phyloP scores from a whole-genome alignment of 306 rosid species.

The Begonia peltatifolia region DNA sequence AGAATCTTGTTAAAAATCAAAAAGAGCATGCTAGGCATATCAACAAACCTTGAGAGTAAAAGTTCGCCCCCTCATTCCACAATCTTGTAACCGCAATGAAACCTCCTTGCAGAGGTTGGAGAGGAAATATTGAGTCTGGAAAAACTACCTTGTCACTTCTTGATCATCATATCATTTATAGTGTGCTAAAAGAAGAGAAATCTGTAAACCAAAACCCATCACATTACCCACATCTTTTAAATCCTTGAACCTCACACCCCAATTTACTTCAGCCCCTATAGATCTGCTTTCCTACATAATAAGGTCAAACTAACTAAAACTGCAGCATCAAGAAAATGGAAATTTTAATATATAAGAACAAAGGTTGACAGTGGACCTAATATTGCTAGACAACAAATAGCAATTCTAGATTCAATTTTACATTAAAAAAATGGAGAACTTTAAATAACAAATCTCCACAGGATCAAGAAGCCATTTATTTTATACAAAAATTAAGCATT shows the following conservation, averaged over 20 bases:
- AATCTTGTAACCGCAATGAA: constrained; percentile 58
- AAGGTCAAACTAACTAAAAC: constrained; percentile 4
- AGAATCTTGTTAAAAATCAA: not conserved
- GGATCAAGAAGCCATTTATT: too few relatives aligned
- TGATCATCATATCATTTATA: constrained; percentile 5
- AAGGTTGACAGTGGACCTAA: not conserved
- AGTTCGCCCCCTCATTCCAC: constrained; percentile 69
- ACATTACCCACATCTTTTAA: constrained; percentile 53
- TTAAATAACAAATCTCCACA: not conserved
- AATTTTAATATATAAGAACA: not conserved
- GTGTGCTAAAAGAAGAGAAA: constrained; percentile 1
- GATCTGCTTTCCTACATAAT: constrained; percentile 69
- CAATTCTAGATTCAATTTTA: not conserved
- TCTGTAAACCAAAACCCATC: constrained; percentile 12
- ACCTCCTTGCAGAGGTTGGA: constrained; percentile 83
- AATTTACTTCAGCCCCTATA: constrained; percentile 91
- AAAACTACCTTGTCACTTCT: constrained; percentile 22
- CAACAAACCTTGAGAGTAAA: constrained; percentile 65
- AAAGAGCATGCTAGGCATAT: constrained; percentile 11
- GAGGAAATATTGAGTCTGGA: constrained; percentile 65
- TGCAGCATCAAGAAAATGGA: not conserved
- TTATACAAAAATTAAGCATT: too few relatives aligned
- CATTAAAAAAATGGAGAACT: not conserved
- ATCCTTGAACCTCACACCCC: constrained; percentile 92
- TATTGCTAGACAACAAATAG: not conserved